Evolutionary conservation across 2,329 filamentous ascomycete genomes (phyloP), one percentile per base, ranked within the genome.

Genomic region (Incumbomyces delicatus): DNA sequence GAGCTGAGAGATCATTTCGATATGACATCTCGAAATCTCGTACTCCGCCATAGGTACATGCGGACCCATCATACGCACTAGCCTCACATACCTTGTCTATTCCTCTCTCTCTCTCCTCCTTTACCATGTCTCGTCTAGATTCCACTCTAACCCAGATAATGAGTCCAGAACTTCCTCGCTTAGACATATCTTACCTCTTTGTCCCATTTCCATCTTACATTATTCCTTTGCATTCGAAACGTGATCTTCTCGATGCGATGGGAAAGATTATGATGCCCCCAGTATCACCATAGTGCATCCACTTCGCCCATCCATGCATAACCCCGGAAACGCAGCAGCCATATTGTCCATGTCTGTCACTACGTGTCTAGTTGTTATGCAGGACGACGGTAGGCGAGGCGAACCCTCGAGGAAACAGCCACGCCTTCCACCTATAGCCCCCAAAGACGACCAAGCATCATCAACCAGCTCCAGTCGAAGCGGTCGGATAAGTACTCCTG

Each of bases 401-500:
- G 61, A 63, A 49, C 52, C 60, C 50, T 62, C 65, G 35, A 63
- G 57, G 39, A 68, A 66, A 52, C 62, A 59, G 31, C 46, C 65
- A 20, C 62, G 62, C 46, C 54, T 72, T 34, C 67, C 67, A 45
- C 61, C 64, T 36, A 71, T 72, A 54, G 69, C 68, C 6, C 69
- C 69, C 17, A 70, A 69, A 52, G 64, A 67, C 52, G 63, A 66
- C 45, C 50, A 55, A 20, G 53, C 60, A 27, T 50, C 51, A 39
- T 54, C 58, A 49, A 54, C 58, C 49, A 63, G 59, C 47, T 52
- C 62, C 44, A 60, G 61, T 58, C 47, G 60, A 53, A 54, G 57
- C 56, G 48, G 56, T 58, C 46, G 59, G 54, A 49, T 62, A 55
- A 53, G 56, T 52, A 39, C 52, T 41, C 48, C 63, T 18, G 60